Percentiles rank a stretch among this genome's conserved stretches.
These are phyloP conservation scores for Eremothecium coryli DNA, from an alignment of 1,139 yeast species.

Conservation along the genomic window DNA sequence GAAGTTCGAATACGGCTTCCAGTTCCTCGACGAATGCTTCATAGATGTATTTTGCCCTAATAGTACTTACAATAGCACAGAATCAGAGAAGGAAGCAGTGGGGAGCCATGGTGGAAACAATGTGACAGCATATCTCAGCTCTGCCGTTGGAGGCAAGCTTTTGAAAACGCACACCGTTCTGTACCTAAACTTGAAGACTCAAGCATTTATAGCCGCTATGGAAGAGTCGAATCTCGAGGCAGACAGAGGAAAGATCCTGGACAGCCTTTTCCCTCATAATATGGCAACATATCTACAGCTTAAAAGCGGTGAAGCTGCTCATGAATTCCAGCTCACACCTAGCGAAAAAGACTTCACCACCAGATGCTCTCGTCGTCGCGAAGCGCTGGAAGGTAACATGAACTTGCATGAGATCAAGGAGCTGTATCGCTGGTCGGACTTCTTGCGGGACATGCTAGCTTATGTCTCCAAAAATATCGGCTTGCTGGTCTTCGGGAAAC, in stretches of 20 bases:
- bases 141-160: conserved; percentile 37
- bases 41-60: conserved; percentile 76
- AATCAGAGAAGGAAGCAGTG: conserved; percentile 16
- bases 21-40: conserved; percentile 73
- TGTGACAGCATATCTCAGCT: conserved; percentile 23
- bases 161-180: conserved; percentile 73
- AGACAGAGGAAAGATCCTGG: conserved; percentile 52
- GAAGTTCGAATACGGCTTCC: conserved; percentile 77
- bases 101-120: neutral
- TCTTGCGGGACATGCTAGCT: conserved; percentile 64
- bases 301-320: conserved; percentile 31
- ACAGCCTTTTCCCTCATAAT: conserved; percentile 66
- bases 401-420: conserved; percentile 44
- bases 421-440: conserved; percentile 66
- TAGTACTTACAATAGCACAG: conserved; percentile 12
- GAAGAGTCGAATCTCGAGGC: conserved; percentile 35
- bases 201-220: conserved; percentile 83
- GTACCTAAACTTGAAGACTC: conserved; percentile 82
- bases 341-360: conserved; percentile 29
- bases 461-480: conserved; percentile 72
- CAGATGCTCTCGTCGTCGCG: conserved; percentile 60
- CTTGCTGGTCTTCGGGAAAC: conserved; percentile 60
- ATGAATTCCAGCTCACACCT: conserved; percentile 19
- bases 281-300: conserved; percentile 43
- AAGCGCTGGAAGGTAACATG: conserved; percentile 44